A percentile compares a stretch with the other conserved stretches of the same genome.
These are phyloP conservation scores for Trichoderma arundinaceum DNA, from an alignment of 2,329 filamentous ascomycete species.

Conservation along the genomic window DNA sequence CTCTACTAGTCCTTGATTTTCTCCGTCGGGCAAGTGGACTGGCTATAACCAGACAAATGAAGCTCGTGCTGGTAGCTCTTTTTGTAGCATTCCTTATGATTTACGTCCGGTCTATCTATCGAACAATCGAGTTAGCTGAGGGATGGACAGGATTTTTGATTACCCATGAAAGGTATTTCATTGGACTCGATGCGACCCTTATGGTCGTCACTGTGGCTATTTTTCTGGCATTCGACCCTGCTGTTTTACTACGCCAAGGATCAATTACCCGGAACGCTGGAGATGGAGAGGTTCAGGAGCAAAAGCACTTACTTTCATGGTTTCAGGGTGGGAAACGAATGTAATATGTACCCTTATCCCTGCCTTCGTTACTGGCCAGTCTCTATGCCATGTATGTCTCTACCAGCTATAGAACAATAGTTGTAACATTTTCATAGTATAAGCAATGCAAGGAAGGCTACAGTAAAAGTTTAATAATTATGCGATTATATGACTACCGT, in stretches of 20 bases:
- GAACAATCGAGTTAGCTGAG: constrained; percentile 55
- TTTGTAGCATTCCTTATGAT: constrained; percentile 51
- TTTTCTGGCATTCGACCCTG: constrained; percentile 53
- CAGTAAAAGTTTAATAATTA: too few relatives aligned
- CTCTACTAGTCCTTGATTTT: constrained; percentile 29
- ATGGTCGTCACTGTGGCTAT: constrained; percentile 54
- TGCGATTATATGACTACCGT: too few relatives aligned
- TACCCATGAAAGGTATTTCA: constrained; percentile 56
- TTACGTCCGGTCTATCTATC: constrained; percentile 56
- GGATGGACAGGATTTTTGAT: constrained; percentile 58
- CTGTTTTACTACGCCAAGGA: not conserved
- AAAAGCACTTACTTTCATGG: not conserved
- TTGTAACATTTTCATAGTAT: too few relatives aligned
- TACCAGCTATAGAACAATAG: too few relatives aligned
- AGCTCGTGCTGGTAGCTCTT: constrained; percentile 45
- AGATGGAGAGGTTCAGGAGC: not conserved
- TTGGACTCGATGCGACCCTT: constrained; percentile 55
- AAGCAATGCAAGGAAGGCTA: too few relatives aligned
- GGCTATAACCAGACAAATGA: not conserved
- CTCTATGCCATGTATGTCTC: too few relatives aligned
- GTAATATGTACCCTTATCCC: too few relatives aligned
- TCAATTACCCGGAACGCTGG: not conserved
- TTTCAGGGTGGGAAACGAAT: not conserved
- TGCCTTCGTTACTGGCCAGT: too few relatives aligned
- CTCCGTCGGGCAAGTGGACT: constrained; percentile 40